A percentile compares a stretch with the other conserved stretches of the same genome.
Evolutionary conservation across 768 basidiomycete genomes (phyloP).

Genomic region (Trametes cingulata): DNA sequence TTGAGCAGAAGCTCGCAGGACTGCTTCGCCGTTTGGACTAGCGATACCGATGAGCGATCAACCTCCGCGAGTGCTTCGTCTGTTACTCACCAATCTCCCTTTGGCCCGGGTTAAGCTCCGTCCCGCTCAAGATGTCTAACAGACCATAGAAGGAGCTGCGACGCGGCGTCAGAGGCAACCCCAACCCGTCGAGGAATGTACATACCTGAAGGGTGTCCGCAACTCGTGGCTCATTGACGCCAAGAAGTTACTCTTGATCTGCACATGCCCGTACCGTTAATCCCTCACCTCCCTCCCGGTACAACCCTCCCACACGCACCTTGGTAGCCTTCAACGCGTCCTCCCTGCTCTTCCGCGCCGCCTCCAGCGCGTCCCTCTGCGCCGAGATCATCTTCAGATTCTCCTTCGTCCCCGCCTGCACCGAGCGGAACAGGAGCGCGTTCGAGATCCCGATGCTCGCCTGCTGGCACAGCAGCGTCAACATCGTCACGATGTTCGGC

Average conservation of each 20-base stretch:
- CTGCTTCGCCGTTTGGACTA: conserved; percentile 77
- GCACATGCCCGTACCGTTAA: not conserved
- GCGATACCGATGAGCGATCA: conserved; percentile 3
- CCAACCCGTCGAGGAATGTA: not conserved
- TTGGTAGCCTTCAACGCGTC: conserved; percentile 75
- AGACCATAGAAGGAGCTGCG: conserved; percentile 73
- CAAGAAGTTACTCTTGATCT: conserved; percentile 80
- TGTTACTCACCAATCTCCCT: conserved; percentile 58
- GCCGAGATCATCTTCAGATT: conserved; percentile 79
- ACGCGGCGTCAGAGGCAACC: not conserved
- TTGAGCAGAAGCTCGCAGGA: conserved; percentile 75
- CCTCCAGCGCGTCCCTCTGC: conserved; percentile 68
- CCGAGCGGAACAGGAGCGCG: conserved; percentile 71
- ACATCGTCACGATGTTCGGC: conserved; percentile 56
- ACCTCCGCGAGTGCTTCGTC: too few species aligned
- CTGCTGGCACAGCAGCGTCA: conserved; percentile 70
- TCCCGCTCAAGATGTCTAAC: conserved; percentile 70
- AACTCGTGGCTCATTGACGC: conserved; percentile 79
- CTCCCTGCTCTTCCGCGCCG: conserved; percentile 67
- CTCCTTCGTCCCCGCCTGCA: conserved; percentile 71
- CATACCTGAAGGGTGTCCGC: conserved; percentile 74
- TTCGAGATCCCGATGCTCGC: conserved; percentile 76
- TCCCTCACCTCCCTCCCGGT: not conserved
- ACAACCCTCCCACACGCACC: conserved; percentile 35
- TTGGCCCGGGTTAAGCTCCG: conserved; percentile 67